Evolutionary conservation across 164 flowering plant species (phyloP).

Genomic region (Macadamia integrifolia): DNA sequence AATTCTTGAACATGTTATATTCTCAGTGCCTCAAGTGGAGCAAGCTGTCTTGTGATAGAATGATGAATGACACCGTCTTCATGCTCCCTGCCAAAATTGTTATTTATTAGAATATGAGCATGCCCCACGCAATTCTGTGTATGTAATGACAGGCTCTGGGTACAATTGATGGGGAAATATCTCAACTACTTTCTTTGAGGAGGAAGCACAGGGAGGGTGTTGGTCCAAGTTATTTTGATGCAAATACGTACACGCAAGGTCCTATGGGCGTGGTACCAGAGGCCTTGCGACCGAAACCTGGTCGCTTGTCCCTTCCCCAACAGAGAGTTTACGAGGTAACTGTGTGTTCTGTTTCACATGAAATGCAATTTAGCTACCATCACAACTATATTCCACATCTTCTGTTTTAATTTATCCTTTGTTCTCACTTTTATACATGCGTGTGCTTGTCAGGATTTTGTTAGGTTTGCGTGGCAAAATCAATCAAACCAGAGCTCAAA

Average conservation of each 20-base stretch:
- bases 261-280: constrained; percentile 73
- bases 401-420: background rate
- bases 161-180: constrained; percentile 82
- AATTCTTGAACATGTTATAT: too few species aligned
- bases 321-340: constrained; percentile 95
- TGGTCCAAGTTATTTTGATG: constrained; percentile 63
- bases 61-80: too few species aligned
- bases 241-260: constrained; percentile 62
- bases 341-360: background rate
- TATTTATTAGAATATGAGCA: background rate
- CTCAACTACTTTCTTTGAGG: constrained; percentile 61
- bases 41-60: too few species aligned
- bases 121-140: background rate
- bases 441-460: constrained; percentile 64
- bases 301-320: constrained; percentile 74
- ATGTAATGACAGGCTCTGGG: constrained; percentile 59
- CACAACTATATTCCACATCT: background rate
- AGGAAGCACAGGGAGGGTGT: constrained; percentile 84
- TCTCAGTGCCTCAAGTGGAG: too few species aligned
- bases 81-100: too few species aligned
- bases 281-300: constrained; percentile 91
- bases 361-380: background rate
- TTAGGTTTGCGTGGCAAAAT: constrained; percentile 87
- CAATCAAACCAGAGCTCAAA: constrained; percentile 64
- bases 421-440: background rate